Evolutionary conservation across 2,329 filamentous ascomycete species (phyloP).

Genomic region (Lasiodiplodia hormozganensis): DNA sequence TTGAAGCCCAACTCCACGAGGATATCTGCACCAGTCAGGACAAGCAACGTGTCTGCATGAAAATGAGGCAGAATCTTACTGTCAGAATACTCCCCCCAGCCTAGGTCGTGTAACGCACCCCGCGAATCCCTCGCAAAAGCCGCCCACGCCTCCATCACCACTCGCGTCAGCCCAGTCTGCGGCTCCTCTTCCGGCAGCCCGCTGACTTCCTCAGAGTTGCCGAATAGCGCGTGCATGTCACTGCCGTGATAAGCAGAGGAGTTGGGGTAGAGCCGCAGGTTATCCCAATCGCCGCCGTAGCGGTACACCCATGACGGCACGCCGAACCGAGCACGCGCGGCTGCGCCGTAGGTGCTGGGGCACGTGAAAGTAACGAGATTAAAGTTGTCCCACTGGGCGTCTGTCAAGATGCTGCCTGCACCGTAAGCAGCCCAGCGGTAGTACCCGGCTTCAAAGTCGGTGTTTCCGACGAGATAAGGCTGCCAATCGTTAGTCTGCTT

Average conservation of each 20-base stretch:
- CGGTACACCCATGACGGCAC: slow-evolving; percentile 48
- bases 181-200: slow-evolving; percentile 35
- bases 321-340: slow-evolving; percentile 35
- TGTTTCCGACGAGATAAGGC: slow-evolving; percentile 34
- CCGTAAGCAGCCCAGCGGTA: slow-evolving; percentile 39
- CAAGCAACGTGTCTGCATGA: too few species aligned
- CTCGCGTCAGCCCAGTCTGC: slow-evolving; percentile 40
- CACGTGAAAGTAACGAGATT: slow-evolving; percentile 38
- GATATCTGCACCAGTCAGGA: background rate
- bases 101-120: slow-evolving; percentile 39
- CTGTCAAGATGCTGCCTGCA: slow-evolving; percentile 35
- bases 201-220: slow-evolving; percentile 39
- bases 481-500: background rate
- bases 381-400: slow-evolving; percentile 39
- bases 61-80: slow-evolving; percentile 27
- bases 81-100: slow-evolving; percentile 39
- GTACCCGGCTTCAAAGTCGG: slow-evolving; percentile 39
- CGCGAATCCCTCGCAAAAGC: slow-evolving; percentile 45
- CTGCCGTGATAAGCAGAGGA: slow-evolving; percentile 47
- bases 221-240: slow-evolving; percentile 46
- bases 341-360: slow-evolving; percentile 34
- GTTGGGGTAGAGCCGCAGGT: slow-evolving; percentile 44
- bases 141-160: slow-evolving; percentile 44
- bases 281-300: slow-evolving; percentile 46
- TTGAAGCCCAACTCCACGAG: background rate